Percentiles rank a stretch among this genome's conserved stretches.
Conservation (phyloP, 2,329 filamentous ascomycete species). For the Sphaerostilbella broomeana region DNA sequence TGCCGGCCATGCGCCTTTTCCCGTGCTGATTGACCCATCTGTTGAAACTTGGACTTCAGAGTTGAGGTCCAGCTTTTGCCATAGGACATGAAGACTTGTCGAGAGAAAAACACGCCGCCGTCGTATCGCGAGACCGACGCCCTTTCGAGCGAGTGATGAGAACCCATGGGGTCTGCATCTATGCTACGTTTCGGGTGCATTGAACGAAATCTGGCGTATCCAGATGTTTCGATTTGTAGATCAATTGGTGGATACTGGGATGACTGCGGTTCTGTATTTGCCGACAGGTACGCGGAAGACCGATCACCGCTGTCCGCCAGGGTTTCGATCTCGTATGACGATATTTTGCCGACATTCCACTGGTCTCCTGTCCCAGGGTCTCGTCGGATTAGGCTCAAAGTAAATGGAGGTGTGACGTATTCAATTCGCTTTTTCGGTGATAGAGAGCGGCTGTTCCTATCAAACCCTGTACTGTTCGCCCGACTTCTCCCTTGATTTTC, state of each 20-base stretch:
- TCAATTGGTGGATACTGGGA: slow-evolving; percentile 37
- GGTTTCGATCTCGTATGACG: slow-evolving; percentile 43
- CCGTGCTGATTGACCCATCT: slow-evolving; percentile 23
- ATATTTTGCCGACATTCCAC: slow-evolving; percentile 68
- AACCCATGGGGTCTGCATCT: slow-evolving; percentile 25
- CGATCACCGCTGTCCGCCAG: slow-evolving; percentile 19
- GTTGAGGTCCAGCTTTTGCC: slow-evolving; percentile 43
- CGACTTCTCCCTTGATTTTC: slow-evolving; percentile 3
- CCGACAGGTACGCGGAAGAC: slow-evolving; percentile 20
- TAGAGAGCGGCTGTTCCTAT: slow-evolving; percentile 23
- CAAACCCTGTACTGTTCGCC: neutral
- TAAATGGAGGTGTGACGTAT: slow-evolving; percentile 35
- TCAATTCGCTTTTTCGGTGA: slow-evolving; percentile 32
- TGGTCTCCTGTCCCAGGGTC: slow-evolving; percentile 62
- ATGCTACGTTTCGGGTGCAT: slow-evolving; percentile 36
- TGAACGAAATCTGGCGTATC: slow-evolving; percentile 51
- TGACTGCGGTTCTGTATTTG: slow-evolving; percentile 6
- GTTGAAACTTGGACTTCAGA: slow-evolving; percentile 40
- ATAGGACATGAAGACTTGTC: slow-evolving; percentile 53
- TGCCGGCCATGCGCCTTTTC: slow-evolving; percentile 23
- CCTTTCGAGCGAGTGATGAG: slow-evolving; percentile 14
- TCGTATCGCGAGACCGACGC: slow-evolving; percentile 3
- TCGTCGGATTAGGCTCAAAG: slow-evolving; percentile 62
- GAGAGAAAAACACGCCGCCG: slow-evolving; percentile 11
- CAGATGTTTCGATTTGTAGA: slow-evolving; percentile 47